These are phyloP conservation scores for Bromus sterilis DNA, from an alignment of 176 grass and related monocot species.

Conservation along the genomic window DNA sequence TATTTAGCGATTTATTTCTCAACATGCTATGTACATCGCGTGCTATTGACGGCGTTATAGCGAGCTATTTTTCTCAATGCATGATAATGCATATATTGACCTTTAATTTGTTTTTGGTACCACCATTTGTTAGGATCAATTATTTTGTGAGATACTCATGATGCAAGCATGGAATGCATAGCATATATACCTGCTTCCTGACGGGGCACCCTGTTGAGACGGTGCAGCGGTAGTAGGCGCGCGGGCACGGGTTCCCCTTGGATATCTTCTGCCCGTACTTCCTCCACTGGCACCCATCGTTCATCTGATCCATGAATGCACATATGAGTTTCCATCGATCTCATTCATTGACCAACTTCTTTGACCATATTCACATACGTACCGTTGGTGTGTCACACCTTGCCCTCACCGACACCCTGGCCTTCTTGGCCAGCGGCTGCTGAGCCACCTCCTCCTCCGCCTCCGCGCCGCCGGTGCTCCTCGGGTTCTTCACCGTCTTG, in stretches of 20 bases:
- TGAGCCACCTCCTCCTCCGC: constrained; percentile 31
- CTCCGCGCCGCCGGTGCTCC: neutral
- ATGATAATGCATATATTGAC: too few relatives aligned
- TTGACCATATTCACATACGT: neutral
- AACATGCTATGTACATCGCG: too few relatives aligned
- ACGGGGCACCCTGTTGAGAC: constrained; percentile 66
- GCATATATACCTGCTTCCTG: constrained; percentile 66
- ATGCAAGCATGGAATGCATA: too few relatives aligned
- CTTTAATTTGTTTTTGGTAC: too few relatives aligned
- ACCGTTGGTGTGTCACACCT: constrained; percentile 76
- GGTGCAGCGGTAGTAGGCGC: constrained; percentile 86
- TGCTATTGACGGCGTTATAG: too few relatives aligned
- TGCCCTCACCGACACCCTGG: constrained; percentile 69
- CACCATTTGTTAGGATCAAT: too few relatives aligned
- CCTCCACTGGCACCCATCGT: constrained; percentile 86
- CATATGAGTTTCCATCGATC: too few relatives aligned
- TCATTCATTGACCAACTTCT: too few relatives aligned
- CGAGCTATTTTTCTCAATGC: too few relatives aligned
- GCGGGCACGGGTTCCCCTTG: constrained; percentile 82
- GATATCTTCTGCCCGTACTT: constrained; percentile 91
- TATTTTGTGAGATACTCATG: too few relatives aligned
- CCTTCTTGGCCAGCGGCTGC: constrained; percentile 54
- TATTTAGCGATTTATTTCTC: too few relatives aligned
- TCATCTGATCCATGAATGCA: constrained; percentile 42
- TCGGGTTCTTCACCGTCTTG: constrained; percentile 40